Evolutionary conservation across 2,329 filamentous ascomycete genomes (phyloP), one percentile per base, ranked within the genome.

Genomic region (Aspergillus viridinutans): DNA sequence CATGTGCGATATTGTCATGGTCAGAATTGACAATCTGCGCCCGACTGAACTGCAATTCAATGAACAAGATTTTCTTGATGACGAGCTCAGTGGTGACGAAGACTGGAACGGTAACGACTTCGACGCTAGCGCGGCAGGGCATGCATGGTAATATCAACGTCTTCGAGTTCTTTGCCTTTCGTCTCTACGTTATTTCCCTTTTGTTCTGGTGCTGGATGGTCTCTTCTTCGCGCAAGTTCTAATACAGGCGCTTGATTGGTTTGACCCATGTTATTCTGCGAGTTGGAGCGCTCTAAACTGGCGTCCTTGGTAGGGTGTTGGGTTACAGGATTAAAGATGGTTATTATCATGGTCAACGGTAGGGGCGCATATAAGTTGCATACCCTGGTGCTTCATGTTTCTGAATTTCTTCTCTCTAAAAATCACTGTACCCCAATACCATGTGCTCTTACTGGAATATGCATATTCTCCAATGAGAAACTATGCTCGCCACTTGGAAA

Each of bases 11-110:
- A 73, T 80, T 9, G 84, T 87, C 10, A 77, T 81, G 47, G 78
- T 87, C 52, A 77, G 80, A 26, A 84, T 87, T 53, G 84, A 86
- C 65, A 86, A 87, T 62, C 79, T 83, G 61, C 80, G 85, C 6
- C 85, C 85, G 1, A 77, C 79, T 3, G 83, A 86, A 57, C 77
- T 79, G 47, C 80, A 85, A 48, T 84, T 79, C 64, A 81, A 78
- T 26, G 84, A 86, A 61, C 76, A 74, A 29, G 82, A 87, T 62
- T 86, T 87, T 60, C 74, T 85, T 1, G 84, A 87, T 61, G 79
- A 78, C 23, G 84, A 86, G 65, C 70, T 74, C 1, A 85, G 82
- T 65, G 83, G 80, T 3, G 84, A 87, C 64, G 84, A 85, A 57
- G 84, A 87, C 59, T 87, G 84, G 84, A 77, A 80, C 55, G 83